phyloP scores from a whole-genome alignment of 495 filamentous ascomycete genomes.

The Evansstolkia leycettana region DNA sequence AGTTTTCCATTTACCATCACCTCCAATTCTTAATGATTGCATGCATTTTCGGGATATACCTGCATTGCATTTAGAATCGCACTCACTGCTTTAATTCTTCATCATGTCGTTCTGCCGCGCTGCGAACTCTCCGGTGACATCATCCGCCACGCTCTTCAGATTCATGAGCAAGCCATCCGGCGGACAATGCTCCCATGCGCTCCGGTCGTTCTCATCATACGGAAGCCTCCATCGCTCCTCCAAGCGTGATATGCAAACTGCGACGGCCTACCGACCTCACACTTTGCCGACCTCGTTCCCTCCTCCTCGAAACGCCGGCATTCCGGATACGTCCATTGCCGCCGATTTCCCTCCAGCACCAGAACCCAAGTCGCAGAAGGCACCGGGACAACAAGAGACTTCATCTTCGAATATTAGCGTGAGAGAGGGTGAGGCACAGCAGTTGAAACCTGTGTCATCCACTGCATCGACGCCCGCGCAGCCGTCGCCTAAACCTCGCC shows the following conservation, averaged over 20 bases:
- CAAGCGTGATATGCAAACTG: slow-evolving; percentile 58
- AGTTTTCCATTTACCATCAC: too few species aligned
- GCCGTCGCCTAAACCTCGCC: slow-evolving; percentile 33
- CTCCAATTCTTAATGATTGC: slow-evolving; percentile 1
- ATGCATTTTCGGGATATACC: not conserved
- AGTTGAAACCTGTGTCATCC: slow-evolving; percentile 27
- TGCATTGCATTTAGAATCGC: not conserved
- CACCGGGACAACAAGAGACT: slow-evolving; percentile 7
- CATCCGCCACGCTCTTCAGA: slow-evolving; percentile 42
- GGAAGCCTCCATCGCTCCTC: slow-evolving; percentile 40
- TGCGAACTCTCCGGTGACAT: slow-evolving; percentile 34
- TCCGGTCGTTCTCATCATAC: slow-evolving; percentile 57
- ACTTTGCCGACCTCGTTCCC: slow-evolving; percentile 49
- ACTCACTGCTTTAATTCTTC: not conserved
- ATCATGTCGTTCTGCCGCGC: slow-evolving; percentile 26
- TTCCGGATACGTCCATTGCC: slow-evolving; percentile 59
- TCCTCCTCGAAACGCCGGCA: slow-evolving; percentile 52
- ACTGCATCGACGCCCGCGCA: slow-evolving; percentile 24
- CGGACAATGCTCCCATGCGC: slow-evolving; percentile 35
- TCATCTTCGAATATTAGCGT: slow-evolving; percentile 20
- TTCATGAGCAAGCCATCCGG: slow-evolving; percentile 32
- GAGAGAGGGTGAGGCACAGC: slow-evolving; percentile 56
- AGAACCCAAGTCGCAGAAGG: slow-evolving; percentile 12
- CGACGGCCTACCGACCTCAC: slow-evolving; percentile 67
- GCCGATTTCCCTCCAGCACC: slow-evolving; percentile 25